phyloP scores from a whole-genome alignment of 73 alveolate genomes.

The Uronychia setigera region DNA sequence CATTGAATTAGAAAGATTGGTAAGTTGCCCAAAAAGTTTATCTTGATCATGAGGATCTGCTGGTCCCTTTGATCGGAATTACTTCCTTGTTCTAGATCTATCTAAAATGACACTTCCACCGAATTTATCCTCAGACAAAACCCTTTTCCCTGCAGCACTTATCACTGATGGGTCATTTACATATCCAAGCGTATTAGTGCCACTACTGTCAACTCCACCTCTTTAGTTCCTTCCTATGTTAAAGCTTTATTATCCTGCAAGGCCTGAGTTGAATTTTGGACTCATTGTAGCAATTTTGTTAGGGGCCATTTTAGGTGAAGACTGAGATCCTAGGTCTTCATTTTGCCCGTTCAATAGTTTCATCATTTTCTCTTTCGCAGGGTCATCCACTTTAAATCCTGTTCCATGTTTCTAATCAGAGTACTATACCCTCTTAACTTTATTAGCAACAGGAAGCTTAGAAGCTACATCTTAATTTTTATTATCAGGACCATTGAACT shows the following conservation, averaged over 20 bases:
- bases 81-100: background rate
- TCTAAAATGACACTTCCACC: background rate
- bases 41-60: background rate
- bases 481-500: no score
- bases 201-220: background rate
- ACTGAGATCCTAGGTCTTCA: background rate
- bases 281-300: background rate
- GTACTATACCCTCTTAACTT: background rate
- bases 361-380: background rate
- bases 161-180: background rate
- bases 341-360: background rate
- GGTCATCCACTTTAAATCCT: background rate
- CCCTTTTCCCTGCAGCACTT: background rate
- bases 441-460: background rate
- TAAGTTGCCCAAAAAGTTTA: background rate
- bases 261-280: background rate
- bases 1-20: background rate
- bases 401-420: no score
- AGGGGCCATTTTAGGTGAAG: background rate
- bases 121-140: background rate
- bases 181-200: no score
- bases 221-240: background rate
- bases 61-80: background rate
- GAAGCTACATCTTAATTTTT: background rate
- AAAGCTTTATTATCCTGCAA: background rate